Percentiles rank a stretch among this genome's conserved stretches.
phyloP scores from a whole-genome alignment of 2,329 filamentous ascomycete genomes.

The Sporothrix euskadiensis region DNA sequence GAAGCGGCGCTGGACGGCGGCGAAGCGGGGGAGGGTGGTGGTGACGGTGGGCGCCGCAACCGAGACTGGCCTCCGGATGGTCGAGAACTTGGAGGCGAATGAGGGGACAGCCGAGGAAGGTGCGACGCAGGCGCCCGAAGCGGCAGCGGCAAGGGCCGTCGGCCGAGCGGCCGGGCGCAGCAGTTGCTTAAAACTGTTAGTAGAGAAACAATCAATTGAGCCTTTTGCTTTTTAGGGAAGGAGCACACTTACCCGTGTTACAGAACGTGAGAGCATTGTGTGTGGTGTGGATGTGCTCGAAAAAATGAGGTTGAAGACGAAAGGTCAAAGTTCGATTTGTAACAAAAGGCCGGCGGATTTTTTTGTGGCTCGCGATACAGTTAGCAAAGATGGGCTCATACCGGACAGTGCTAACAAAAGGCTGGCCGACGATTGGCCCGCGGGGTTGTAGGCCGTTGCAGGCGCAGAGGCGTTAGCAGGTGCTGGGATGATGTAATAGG shows the following conservation, averaged over 20 bases:
- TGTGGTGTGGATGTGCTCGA: neutral
- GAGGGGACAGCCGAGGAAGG: neutral
- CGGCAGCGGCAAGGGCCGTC: neutral
- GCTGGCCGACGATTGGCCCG: constrained; percentile 15
- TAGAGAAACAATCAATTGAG: neutral
- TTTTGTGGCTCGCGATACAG: neutral
- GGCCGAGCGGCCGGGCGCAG: constrained; percentile 26
- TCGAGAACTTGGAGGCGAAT: constrained; percentile 19
- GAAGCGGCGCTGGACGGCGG: constrained; percentile 21
- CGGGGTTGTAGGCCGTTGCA: neutral
- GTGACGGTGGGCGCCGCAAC: neutral
- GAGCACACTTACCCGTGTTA: constrained; percentile 23
- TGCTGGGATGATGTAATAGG: constrained; percentile 22
- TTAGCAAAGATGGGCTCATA: neutral
- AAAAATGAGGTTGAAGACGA: neutral
- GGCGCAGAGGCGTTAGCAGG: no score
- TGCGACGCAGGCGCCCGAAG: neutral
- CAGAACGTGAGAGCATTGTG: constrained; percentile 31
- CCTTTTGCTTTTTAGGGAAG: neutral
- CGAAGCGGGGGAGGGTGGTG: neutral
- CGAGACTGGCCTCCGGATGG: neutral
- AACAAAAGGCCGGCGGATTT: neutral
- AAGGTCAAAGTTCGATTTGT: constrained; percentile 19
- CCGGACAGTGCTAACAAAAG: constrained; percentile 4
- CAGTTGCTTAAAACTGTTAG: constrained; percentile 27